Percentiles rank a stretch among this genome's conserved stretches.
Conservation (phyloP, 1,284 basidiomycete genomes). For the Boletus sp. region DNA sequence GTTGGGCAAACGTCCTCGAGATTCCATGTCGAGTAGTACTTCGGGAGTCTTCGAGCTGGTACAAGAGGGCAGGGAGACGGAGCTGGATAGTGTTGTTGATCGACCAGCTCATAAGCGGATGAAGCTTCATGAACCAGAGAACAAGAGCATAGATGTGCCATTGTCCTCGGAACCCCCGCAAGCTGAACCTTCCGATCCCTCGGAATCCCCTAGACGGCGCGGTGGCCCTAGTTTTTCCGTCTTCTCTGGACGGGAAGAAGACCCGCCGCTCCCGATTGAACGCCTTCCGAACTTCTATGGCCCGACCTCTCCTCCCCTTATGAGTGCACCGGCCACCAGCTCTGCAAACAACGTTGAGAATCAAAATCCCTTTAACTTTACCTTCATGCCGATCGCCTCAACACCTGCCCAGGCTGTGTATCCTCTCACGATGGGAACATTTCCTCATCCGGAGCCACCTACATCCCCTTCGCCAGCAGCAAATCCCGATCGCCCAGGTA, state of each 20-base stretch:
- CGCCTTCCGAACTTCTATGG: conserved; percentile 53
- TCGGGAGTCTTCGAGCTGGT: conserved; percentile 43
- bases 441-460: conserved; percentile 65
- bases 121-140: conserved; percentile 31
- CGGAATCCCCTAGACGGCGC: conserved; percentile 7
- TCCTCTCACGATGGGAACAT: conserved; percentile 42
- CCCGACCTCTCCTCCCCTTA: conserved; percentile 36
- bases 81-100: conserved; percentile 36
- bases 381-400: conserved; percentile 52
- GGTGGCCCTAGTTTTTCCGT: conserved; percentile 41
- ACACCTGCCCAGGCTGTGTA: conserved; percentile 47
- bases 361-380: conserved; percentile 52
- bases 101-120: conserved; percentile 55
- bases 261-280: conserved; percentile 48
- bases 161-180: conserved; percentile 6
- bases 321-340: conserved; percentile 37
- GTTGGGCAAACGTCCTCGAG: conserved; percentile 62
- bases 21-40: conserved; percentile 43
- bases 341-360: conserved; percentile 53
- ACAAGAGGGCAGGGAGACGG: conserved; percentile 39
- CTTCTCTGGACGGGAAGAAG: conserved; percentile 44
- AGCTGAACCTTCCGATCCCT: conserved; percentile 4
- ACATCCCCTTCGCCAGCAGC: conserved; percentile 66
- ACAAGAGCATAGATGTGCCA: conserved; percentile 5
- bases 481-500: conserved; percentile 35